These are phyloP conservation scores for Papiliotrema nemorosa DNA, from an alignment of 1,284 basidiomycete genomes.

Conservation along the genomic window DNA sequence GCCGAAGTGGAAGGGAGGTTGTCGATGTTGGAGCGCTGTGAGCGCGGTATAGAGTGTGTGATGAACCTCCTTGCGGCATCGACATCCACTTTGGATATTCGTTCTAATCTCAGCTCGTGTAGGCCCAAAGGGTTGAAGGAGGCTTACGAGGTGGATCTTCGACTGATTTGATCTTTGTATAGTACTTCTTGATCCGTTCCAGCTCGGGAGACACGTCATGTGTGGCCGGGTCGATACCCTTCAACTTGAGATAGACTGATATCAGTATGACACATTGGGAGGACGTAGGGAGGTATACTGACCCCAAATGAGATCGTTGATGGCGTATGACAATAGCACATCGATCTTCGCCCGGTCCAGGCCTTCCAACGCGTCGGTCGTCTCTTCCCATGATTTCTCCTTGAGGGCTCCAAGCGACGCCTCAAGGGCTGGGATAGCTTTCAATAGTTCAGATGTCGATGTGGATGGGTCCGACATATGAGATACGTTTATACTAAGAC, in stretches of 20 bases:
- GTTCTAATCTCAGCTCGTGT: conserved; percentile 1
- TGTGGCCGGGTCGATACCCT: conserved; percentile 38
- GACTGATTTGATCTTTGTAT: conserved; percentile 34
- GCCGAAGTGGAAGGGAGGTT: conserved; percentile 12
- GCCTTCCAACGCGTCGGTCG: conserved; percentile 10
- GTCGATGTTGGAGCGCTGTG: conserved; percentile 16
- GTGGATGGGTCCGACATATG: conserved; percentile 1
- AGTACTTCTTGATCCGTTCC: conserved; percentile 44
- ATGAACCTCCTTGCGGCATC: conserved; percentile 41
- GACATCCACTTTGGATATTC: conserved; percentile 28
- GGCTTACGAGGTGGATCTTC: conserved; percentile 36
- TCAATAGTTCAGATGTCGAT: not conserved
- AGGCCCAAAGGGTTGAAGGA: not conserved
- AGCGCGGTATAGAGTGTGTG: conserved; percentile 22
- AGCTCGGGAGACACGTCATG: conserved; percentile 44
- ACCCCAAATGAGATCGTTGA: conserved; percentile 47
- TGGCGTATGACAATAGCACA: conserved; percentile 35
- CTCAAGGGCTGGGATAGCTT: conserved; percentile 11
- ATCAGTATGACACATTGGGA: not conserved
- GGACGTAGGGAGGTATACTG: conserved; percentile 12
- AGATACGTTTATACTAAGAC: no score
- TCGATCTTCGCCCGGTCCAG: conserved; percentile 42
- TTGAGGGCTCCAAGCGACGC: conserved; percentile 16
- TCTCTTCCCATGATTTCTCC: conserved; percentile 15
- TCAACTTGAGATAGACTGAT: conserved; percentile 43